Evolutionary conservation across 768 basidiomycete species (phyloP), one percentile per base, ranked within the genome.

Genomic region (Agaricus bisporus): DNA sequence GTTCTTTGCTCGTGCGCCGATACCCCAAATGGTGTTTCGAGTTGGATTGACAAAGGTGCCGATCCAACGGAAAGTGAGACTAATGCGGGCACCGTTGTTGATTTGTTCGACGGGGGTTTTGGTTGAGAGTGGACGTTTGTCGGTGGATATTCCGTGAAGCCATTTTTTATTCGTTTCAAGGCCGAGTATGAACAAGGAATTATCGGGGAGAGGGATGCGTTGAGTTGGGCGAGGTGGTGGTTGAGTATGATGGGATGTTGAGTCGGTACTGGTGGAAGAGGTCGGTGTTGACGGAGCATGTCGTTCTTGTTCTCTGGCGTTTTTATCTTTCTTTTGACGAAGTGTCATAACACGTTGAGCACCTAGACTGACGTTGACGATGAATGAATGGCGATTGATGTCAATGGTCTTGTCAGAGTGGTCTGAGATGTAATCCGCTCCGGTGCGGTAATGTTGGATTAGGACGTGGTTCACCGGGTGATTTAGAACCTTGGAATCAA

Each of bases 401-500:
- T 92, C 90, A 59, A 91, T 78, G 5, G 89, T 92, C 69, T 92
- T 92, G 67, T 92, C 89, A 0, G 86, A 87, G 65, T 92, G 89
- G 60, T 91, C 88, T 0, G 88, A 90, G 57, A 91, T 91, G 67
- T 85, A 87, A 66, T 91, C 90, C 26, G 78, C 80, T 5, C 89
- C 90, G 11, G 75, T 77, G 53, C 89, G 86, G 63, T 91, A 91
- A 63, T 81, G 76, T 61, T 91, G 90, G 47, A 91, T 88, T 28
- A 92, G 77, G 45, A 88, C 89, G 60, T 92, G 89, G 61, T 92
- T 92, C 5, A 91, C 80, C 0, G 83, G 84, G 53, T 88, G 87
- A 20, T 71, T 62, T 1, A 75, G 62, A 25, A 66, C 62, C 71
- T 73, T 32, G 15, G n/a, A 29, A 10, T 50, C 11, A 17, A 15